Evolutionary conservation across 208 protist genomes (phyloP).

Genomic region (Crithidia expoeki): DNA sequence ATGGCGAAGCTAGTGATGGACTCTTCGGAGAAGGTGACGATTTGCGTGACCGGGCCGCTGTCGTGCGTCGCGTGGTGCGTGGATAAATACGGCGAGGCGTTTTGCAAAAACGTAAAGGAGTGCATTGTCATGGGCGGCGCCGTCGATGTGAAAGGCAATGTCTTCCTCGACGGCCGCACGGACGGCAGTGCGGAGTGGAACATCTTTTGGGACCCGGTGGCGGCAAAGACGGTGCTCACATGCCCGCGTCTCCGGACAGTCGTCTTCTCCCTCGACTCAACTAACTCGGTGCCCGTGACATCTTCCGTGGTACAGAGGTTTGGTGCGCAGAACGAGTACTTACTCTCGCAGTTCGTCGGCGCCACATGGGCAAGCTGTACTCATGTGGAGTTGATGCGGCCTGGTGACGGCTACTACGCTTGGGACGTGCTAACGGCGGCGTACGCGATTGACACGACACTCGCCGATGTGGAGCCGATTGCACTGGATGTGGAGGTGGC

Average conservation of each 20-base stretch:
- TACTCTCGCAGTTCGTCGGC: constrained; percentile 89
- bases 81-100: constrained; percentile 72
- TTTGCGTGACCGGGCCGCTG: constrained; percentile 89
- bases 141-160: constrained; percentile 84
- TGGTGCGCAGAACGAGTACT: constrained; percentile 75
- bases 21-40: constrained; percentile 71
- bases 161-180: constrained; percentile 67
- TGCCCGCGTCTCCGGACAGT: constrained; percentile 53
- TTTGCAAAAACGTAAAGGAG: constrained; percentile 80
- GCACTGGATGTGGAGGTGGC: constrained; percentile 57
- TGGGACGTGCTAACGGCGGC: constrained; percentile 91
- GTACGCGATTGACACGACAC: constrained; percentile 61
- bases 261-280: constrained; percentile 88
- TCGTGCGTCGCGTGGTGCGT: constrained; percentile 88
- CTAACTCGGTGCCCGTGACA: constrained; percentile 82
- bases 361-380: constrained; percentile 82
- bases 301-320: constrained; percentile 73
- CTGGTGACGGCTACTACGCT: constrained; percentile 83
- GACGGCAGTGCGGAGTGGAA: constrained; percentile 91
- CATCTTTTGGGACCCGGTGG: constrained; percentile 87
- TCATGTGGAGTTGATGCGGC: constrained; percentile 63
- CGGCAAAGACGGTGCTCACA: constrained; percentile 72
- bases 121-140: constrained; percentile 92
- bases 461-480: constrained; percentile 59
- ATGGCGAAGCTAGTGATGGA: constrained; percentile 82